Percentiles rank a stretch among this genome's conserved stretches.
Evolutionary conservation across 2,329 filamentous ascomycete genomes (phyloP).

Genomic region (Acrocalymma vagum): DNA sequence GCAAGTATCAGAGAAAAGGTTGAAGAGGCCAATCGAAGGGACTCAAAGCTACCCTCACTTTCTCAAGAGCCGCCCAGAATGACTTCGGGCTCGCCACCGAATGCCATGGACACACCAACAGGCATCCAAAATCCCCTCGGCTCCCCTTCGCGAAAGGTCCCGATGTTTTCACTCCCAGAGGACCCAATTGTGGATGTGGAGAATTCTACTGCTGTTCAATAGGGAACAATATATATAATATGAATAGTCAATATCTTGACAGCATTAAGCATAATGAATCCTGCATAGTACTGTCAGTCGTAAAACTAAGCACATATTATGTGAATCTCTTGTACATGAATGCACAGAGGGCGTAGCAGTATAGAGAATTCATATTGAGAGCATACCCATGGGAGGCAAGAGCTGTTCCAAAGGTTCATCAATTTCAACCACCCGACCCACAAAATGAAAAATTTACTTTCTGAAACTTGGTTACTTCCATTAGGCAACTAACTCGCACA

Average conservation of each 20-base stretch:
- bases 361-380: too few relatives aligned
- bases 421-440: too few relatives aligned
- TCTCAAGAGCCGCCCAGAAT: conserved; percentile 8
- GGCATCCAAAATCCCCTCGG: conserved; percentile 32
- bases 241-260: neutral
- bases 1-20: conserved; percentile 32
- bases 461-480: too few relatives aligned
- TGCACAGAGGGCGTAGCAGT: too few relatives aligned
- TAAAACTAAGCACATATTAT: too few relatives aligned
- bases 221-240: neutral
- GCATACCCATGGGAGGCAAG: too few relatives aligned
- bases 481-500: too few relatives aligned
- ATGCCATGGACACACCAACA: neutral
- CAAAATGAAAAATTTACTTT: too few relatives aligned
- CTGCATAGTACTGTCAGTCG: too few relatives aligned
- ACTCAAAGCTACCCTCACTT: conserved; percentile 15
- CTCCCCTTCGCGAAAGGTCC: conserved; percentile 42
- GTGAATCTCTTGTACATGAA: too few relatives aligned
- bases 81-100: neutral
- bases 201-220: conserved; percentile 28
- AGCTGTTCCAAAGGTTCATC: too few relatives aligned
- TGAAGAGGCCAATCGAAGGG: conserved; percentile 21
- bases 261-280: too few relatives aligned
- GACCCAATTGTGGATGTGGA: conserved; percentile 53
- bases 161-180: conserved; percentile 54